Conservation (phyloP, 2,329 filamentous ascomycete species). For the Lecanoromycetidae sp. region DNA sequence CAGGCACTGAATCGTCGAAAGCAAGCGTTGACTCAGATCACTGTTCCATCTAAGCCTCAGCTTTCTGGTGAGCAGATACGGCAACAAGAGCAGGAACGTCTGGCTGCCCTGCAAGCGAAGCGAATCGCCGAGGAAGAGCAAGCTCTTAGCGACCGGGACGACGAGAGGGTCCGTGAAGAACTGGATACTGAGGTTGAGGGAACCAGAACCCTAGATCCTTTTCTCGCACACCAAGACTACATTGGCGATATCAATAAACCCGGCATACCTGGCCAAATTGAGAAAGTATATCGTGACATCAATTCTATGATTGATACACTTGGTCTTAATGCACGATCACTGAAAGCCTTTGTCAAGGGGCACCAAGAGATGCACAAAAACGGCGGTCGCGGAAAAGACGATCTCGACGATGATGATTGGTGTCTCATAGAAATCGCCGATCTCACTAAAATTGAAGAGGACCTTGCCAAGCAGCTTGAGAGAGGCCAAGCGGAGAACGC, state of each 20-base stretch:
- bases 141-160: slow-evolving; percentile 35
- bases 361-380: slow-evolving; percentile 39
- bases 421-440: slow-evolving; percentile 63
- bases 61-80: slow-evolving; percentile 25
- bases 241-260: slow-evolving; percentile 33
- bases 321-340: slow-evolving; percentile 66
- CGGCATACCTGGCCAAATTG: slow-evolving; percentile 38
- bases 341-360: slow-evolving; percentile 50
- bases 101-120: slow-evolving; percentile 9
- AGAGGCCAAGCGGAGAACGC: slow-evolving; percentile 57
- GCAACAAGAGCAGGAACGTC: slow-evolving; percentile 20
- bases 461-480: slow-evolving; percentile 54
- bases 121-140: slow-evolving; percentile 19
- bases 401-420: slow-evolving; percentile 61
- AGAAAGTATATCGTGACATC: slow-evolving; percentile 38
- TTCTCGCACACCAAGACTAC: slow-evolving; percentile 37
- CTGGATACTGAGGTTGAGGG: slow-evolving; percentile 33
- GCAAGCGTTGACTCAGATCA: slow-evolving; percentile 22
- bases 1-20: slow-evolving; percentile 32
- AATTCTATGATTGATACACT: slow-evolving; percentile 85
- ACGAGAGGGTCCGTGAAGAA: slow-evolving; percentile 35
- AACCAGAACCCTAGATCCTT: slow-evolving; percentile 35
- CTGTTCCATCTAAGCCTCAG: slow-evolving; percentile 18
- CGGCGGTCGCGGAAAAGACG: slow-evolving; percentile 47
- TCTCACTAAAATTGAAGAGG: slow-evolving; percentile 49